A percentile compares a stretch with the other conserved stretches of the same genome.
Conservation (phyloP, 1,139 yeast genomes). For the Hanseniaspora uvarum region DNA sequence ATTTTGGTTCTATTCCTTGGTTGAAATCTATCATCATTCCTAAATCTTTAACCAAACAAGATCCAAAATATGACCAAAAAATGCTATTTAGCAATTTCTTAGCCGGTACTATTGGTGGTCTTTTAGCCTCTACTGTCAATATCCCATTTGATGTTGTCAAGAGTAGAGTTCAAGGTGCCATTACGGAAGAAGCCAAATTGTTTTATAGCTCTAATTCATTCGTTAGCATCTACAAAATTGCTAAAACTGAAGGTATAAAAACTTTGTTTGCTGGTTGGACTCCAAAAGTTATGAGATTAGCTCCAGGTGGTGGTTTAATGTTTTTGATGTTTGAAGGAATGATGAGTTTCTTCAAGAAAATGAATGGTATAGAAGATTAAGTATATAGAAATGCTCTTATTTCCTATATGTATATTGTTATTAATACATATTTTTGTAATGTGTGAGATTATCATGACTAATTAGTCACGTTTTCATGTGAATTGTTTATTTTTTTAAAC, state of each 20-base stretch:
- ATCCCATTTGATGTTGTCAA: conserved; percentile 98
- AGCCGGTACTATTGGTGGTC: conserved; percentile 94
- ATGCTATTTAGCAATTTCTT: conserved; percentile 57
- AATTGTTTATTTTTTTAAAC: too few species aligned
- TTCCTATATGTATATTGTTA: not conserved
- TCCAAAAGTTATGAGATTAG: conserved; percentile 93
- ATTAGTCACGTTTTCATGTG: conserved; percentile 9
- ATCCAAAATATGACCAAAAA: conserved; percentile 36
- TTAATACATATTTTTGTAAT: too few species aligned
- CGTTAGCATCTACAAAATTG: conserved; percentile 48
- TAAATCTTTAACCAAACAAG: conserved; percentile 53
- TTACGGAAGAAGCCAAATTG: conserved; percentile 51
- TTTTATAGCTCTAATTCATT: conserved; percentile 87
- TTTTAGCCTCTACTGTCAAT: conserved; percentile 83
- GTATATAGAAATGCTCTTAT: conserved; percentile 13
- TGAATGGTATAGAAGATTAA: conserved; percentile 40
- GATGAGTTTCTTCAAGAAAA: conserved; percentile 76
- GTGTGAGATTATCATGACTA: conserved; percentile 7
- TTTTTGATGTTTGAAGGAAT: conserved; percentile 88
- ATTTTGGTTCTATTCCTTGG: conserved; percentile 89
- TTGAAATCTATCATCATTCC: conserved; percentile 64
- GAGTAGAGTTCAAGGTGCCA: conserved; percentile 72
- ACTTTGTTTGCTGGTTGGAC: conserved; percentile 91
- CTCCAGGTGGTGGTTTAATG: conserved; percentile 98
- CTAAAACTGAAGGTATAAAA: conserved; percentile 67